Evolutionary conservation across 2,329 filamentous ascomycete species (phyloP).

Genomic region (Pseudogymnoascus sp.): DNA sequence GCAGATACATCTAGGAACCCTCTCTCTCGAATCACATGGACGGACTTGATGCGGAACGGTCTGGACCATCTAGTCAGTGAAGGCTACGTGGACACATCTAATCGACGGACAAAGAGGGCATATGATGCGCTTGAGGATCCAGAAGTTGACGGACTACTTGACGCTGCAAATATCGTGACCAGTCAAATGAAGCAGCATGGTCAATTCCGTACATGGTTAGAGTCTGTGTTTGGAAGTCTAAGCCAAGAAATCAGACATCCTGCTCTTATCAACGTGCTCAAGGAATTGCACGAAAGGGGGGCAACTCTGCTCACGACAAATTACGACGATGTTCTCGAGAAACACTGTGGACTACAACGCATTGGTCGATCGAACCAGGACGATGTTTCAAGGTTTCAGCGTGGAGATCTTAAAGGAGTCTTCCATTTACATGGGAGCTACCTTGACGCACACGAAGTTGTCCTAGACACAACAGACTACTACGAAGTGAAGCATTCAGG

Average conservation of each 20-base stretch:
- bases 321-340: conserved; percentile 11
- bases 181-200: neutral
- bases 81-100: neutral
- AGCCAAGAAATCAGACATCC: neutral
- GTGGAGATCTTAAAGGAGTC: conserved; percentile 5
- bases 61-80: neutral
- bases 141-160: neutral
- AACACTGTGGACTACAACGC: neutral
- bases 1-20: neutral
- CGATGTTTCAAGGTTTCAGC: conserved; percentile 2
- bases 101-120: neutral
- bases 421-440: conserved; percentile 11
- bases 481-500: conserved; percentile 4
- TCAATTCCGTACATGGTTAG: neutral
- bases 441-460: conserved; percentile 5
- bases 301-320: conserved; percentile 9
- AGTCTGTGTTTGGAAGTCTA: neutral
- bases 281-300: neutral
- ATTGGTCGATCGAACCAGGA: conserved; percentile 1
- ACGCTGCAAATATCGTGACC: conserved; percentile 7
- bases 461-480: conserved; percentile 9
- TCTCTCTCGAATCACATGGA: conserved; percentile 7
- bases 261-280: neutral
- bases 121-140: conserved; percentile 3
- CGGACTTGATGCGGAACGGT: neutral